Evolutionary conservation across 106 monocot genomes (phyloP).

Genomic region (Dendrobium huoshanense): DNA sequence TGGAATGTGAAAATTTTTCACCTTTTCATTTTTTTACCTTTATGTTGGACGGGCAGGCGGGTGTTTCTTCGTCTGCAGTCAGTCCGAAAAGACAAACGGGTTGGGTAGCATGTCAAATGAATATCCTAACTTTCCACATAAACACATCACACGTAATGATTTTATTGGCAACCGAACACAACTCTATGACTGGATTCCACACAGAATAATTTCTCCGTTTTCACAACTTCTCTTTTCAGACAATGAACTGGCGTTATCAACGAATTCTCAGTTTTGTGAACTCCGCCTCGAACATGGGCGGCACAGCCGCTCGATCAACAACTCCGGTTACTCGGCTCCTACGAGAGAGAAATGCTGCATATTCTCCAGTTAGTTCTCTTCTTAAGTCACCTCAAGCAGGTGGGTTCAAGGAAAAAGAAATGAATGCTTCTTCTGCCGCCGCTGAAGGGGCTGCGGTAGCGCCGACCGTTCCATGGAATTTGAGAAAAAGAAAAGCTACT

Average conservation of each 20-base stretch:
- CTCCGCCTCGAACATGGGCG: neutral
- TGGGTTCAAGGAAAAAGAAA: neutral
- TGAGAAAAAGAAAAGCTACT: slow-evolving; percentile 32
- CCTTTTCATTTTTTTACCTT: no score
- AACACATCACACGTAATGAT: no score
- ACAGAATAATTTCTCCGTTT: no score
- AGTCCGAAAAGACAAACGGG: no score
- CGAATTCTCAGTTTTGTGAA: slow-evolving; percentile 33
- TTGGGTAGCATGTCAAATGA: no score
- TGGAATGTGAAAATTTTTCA: no score
- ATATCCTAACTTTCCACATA: no score
- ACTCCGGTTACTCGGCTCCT: no score
- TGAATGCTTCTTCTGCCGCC: neutral
- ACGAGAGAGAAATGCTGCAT: neutral
- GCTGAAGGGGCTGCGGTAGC: slow-evolving; percentile 2
- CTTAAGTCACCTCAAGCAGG: neutral
- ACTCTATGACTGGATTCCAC: no score
- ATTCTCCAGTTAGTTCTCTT: neutral
- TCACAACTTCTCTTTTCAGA: slow-evolving; percentile 42
- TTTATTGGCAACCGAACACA: no score
- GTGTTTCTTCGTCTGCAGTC: no score
- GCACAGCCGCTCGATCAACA: neutral
- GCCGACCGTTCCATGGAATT: slow-evolving; percentile 38
- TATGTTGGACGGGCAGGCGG: no score
- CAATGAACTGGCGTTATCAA: slow-evolving; percentile 33